Base-by-base conservation (phyloP, 495 filamentous ascomycete species). In the Neurospora sp. region DNA sequence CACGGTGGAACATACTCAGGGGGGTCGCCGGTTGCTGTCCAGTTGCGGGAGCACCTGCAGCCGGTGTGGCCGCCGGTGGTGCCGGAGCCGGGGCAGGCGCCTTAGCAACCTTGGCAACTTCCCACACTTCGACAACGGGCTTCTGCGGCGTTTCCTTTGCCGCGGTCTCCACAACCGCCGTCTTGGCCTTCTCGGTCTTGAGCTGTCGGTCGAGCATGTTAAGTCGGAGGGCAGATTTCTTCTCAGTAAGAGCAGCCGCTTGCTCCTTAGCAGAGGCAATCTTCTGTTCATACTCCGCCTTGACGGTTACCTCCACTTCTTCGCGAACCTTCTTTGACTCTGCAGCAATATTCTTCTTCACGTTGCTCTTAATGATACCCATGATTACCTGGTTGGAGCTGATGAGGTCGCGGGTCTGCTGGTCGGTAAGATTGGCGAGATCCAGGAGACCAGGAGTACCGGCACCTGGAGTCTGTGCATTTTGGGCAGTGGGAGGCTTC, bases 81-180 rank as follows among this genome's bases (percentile, higher is more conserved):
- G 74, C 53, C 37, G 73, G 81, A 42, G 85, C 79, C 20, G 85
- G 81, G 10, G 87, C 81, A 12, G 86, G 83, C 69, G 89, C 86
- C 76, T 89, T 93, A n/a, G 89, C 88, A 35, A 83, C 83, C 81
- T 94, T 93, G 0, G 90, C 93, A 40, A 91, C 82, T 45, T 91
- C 89, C 93, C 93, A 98, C 0, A 97, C 94, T 78, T 97, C 93
- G 12, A 81, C 85, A 8, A 98, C 93, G 16, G 93, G 88, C 72
- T 87, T 88, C 78, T 94, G 84, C 2, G 94, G 94, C 0, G 93
- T 96, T n/a, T 97, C 92, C 35, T 85, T 86, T 0, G 91, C 94
- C 18, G 93, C 94, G 69, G 88, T 91, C 73, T 93, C 86, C 12
- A 98, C 91, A 16, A 93, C 87, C 10, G 91, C 88, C 31, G 96